Evolutionary conservation across 192 early-diverging fungal genomes (phyloP), one percentile per base, ranked within the genome.

Genomic region (Linnemannia exigua): DNA sequence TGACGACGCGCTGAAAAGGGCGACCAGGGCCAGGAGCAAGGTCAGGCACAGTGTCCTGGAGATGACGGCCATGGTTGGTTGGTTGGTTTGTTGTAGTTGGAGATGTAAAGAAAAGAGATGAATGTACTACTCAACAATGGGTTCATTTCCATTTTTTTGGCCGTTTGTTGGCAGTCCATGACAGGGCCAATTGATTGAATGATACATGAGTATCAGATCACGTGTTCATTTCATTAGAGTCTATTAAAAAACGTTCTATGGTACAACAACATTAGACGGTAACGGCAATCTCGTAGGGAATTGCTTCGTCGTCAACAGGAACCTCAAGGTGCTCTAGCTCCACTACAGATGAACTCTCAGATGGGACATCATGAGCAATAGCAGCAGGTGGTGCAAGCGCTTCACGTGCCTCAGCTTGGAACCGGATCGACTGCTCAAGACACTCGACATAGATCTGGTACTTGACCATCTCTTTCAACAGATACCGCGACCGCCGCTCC

Each of bases 401-500:
- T 14, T 31, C 66, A 16, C 15, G 41, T 8, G 36, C 70, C 77
- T 79, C 77, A 14, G 48, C 31, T 31, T 52, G 70, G 77, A 84
- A 79, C 5, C 36, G 72, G 0, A 93, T 80, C n/a, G 91, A 90
- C 37, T 92, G 92, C 79, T 95, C 92, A 80, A 96, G 77, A 20
- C 89, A 90, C 72, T 96, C 94, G 19, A 92, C 91, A 72, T 96
- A 96, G 71, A 93, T 94, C 79, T 94, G 94, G 78, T 95, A 94
- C 77, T 96, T 96, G 81, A 96, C 93, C 77, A 96, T 93, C 88
- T 96, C 95, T 77, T 94, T 91, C 44, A 96, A 76, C 37, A 96
- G 85, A 79, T 94, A 94, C 81, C 94, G 92, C 28, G 94, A 93
- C 87, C 93, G 92, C 70, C 90, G 90, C 86, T 96, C 95, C 95